Percentiles rank a stretch among this genome's conserved stretches.
Conservation (phyloP, 2,329 filamentous ascomycete genomes). For the Nemania diffusa region DNA sequence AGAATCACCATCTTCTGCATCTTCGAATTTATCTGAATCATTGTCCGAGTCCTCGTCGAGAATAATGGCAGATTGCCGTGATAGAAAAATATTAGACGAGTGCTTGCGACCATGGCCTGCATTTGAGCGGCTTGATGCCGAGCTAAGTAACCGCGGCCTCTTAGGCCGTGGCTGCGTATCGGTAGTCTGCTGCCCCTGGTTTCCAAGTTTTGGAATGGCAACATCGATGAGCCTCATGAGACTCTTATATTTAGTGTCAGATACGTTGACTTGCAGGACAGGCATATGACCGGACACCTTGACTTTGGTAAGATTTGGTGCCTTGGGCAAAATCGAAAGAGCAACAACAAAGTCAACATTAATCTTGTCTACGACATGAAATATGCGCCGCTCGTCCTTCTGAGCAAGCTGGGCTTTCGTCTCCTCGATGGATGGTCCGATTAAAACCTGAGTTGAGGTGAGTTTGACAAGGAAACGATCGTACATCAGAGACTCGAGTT, state of each 20-base stretch:
- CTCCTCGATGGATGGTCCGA: constrained; percentile 90
- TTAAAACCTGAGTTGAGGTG: constrained; percentile 93
- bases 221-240: constrained; percentile 97
- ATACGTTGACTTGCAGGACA: constrained; percentile 89
- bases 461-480: constrained; percentile 95
- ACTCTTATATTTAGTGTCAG: constrained; percentile 96
- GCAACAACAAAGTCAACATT: constrained; percentile 98
- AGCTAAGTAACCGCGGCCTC: constrained; percentile 60
- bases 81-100: constrained; percentile 77
- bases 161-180: constrained; percentile 46
- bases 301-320: constrained; percentile 90
- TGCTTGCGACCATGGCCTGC: constrained; percentile 64
- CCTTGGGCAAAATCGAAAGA: constrained; percentile 95
- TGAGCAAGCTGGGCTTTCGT: constrained; percentile 83
- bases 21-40: constrained; percentile 72
- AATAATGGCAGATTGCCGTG: constrained; percentile 79
- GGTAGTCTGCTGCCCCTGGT: constrained; percentile 52
- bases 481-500: constrained; percentile 93
- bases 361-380: constrained; percentile 95
- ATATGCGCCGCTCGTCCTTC: constrained; percentile 73
- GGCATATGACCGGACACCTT: constrained; percentile 92
- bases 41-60: constrained; percentile 78
- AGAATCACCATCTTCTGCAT: constrained; percentile 68
- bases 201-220: constrained; percentile 84
- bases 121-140: constrained; percentile 57